Percentiles rank a stretch among this genome's conserved stretches.
Evolutionary conservation across 306 rosid genomes (phyloP).

Genomic region (Sesbania bispinosa): DNA sequence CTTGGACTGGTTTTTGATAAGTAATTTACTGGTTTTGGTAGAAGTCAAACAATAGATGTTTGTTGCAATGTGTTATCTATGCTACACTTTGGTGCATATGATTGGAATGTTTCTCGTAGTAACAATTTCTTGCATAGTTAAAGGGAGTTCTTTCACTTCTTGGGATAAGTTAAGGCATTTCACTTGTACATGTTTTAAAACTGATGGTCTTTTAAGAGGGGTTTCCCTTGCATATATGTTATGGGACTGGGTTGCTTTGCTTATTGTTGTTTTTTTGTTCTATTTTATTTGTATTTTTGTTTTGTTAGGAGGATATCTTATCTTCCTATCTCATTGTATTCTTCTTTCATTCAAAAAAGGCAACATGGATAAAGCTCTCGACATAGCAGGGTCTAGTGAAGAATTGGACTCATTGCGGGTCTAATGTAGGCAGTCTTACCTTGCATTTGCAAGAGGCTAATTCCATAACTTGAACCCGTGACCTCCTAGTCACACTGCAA

Average conservation of each 20-base stretch:
- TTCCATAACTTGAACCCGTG: too few relatives aligned
- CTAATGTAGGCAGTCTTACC: too few relatives aligned
- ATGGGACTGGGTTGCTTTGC: background rate
- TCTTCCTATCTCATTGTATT: background rate
- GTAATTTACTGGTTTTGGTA: background rate
- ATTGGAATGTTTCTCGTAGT: too few relatives aligned
- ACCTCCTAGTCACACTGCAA: too few relatives aligned
- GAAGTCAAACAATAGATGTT: background rate
- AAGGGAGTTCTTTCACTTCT: too few relatives aligned
- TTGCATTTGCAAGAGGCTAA: too few relatives aligned
- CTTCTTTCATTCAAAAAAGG: background rate
- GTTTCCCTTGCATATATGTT: background rate
- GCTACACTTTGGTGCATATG: background rate
- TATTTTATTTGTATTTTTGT: background rate
- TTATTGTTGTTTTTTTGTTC: background rate
- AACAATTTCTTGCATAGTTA: too few relatives aligned
- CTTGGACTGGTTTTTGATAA: background rate
- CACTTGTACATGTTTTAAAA: too few relatives aligned
- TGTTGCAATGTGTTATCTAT: background rate
- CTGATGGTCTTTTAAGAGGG: too few relatives aligned
- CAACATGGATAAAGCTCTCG: too few relatives aligned
- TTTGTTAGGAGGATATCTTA: background rate
- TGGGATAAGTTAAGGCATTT: background rate
- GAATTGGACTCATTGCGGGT: too few relatives aligned
- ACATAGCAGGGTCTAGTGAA: too few relatives aligned